Base-by-base conservation (phyloP, 176 grass and related monocot genomes). In the Lolium multiflorum region DNA sequence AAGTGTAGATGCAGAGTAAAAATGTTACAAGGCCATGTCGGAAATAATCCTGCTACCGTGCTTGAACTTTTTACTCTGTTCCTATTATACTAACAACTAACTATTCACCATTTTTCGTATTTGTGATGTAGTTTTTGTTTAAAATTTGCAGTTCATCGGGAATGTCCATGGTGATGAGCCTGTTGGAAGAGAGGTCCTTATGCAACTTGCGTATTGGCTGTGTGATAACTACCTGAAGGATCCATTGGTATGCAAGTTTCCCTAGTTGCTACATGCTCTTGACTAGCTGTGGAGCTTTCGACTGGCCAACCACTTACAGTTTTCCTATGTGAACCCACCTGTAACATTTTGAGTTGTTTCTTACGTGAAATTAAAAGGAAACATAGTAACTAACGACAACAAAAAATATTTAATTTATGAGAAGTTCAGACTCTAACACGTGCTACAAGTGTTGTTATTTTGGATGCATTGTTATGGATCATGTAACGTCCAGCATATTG, bases 141-240 rank as follows among this genome's bases (percentile, higher is more conserved):
- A 31, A n/a, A 51, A 43, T 85, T 82, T 84, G 76, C 66, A 98
- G 96, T 98, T 89, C 87, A 93, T 98, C 63, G 96, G 96, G 77
- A 98, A 98, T 81, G 93, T 98, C 64, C 96, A 98, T 87, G 96
- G 96, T 20, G 93, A 98, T 61, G 93, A 98, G 81, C 96, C 96
- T 77, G 91, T 98, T 90, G 96, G 96, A 59, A 92, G 96, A 78
- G 96, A 98, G 86, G 83, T 98, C 74, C 91, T 98, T 85, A 86
- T 98, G 70, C 88, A 66, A 88, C 91, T 98, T 87, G 96, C 90
- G 18, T 94, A 95, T 89, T 98, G 93, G 91, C 50, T 98, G 38
- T 98, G 96, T 86, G 87, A 95, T 88, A 95, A 94, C 78, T 98
- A 98, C 83, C 60, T 81, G 81, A 92, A 92, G 73, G 90, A 98